These are phyloP conservation scores for Krasilnikovozyma curviuscula DNA, from an alignment of 768 basidiomycete species.

Conservation along the genomic window DNA sequence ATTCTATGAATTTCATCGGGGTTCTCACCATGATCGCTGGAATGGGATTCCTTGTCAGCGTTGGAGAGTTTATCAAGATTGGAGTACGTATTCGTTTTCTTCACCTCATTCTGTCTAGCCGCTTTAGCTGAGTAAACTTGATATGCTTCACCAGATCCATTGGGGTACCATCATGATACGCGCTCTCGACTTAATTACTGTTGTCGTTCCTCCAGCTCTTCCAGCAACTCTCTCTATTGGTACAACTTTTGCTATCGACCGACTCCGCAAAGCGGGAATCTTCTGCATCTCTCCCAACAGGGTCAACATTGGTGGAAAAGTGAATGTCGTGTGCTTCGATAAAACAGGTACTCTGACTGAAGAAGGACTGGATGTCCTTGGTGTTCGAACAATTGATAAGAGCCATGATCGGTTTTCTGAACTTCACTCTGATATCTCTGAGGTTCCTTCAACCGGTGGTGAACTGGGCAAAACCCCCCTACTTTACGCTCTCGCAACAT, in stretches of 20 bases:
- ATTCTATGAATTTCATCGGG: conserved; percentile 48
- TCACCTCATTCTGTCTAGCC: no score
- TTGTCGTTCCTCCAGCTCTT: conserved; percentile 91
- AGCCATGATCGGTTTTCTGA: conserved; percentile 64
- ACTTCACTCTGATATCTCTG: conserved; percentile 64
- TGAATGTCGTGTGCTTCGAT: conserved; percentile 96
- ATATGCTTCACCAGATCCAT: conserved; percentile 42
- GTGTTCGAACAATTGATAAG: conserved; percentile 69
- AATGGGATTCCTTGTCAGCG: conserved; percentile 70
- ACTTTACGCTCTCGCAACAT: conserved; percentile 81
- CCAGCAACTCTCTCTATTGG: conserved; percentile 95
- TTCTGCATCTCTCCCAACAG: conserved; percentile 93
- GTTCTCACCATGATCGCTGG: conserved; percentile 82
- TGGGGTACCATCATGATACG: conserved; percentile 83
- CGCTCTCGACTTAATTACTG: conserved; percentile 83
- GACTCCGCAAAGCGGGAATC: conserved; percentile 68
- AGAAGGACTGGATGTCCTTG: conserved; percentile 91
- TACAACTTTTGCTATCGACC: conserved; percentile 77
- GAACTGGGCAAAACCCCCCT: conserved; percentile 56
- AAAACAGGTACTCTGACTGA: conserved; percentile 98
- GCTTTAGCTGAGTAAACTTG: no score
- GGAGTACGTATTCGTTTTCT: conserved; percentile 39
- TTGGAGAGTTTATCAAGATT: conserved; percentile 74
- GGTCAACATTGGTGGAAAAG: conserved; percentile 84
- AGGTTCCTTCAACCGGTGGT: conserved; percentile 45